Evolutionary conservation across 1,284 basidiomycete genomes (phyloP), one percentile per base, ranked within the genome.

Genomic region (Trichosporon coremiiforme): DNA sequence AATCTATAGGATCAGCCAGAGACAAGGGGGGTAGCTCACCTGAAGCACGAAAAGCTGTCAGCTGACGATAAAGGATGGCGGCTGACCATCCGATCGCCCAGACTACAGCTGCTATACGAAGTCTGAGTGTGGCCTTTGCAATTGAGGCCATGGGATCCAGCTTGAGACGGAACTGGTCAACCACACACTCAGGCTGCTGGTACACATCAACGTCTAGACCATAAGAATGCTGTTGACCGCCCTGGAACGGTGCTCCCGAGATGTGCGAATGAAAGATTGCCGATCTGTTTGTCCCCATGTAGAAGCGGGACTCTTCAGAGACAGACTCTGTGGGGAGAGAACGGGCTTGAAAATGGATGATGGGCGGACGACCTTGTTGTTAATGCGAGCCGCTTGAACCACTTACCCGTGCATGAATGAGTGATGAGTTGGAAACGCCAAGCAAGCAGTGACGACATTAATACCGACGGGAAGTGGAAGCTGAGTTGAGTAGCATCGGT

Each of bases 221-320:
- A 2, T n/a, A 29, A 71, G 22, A 71, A 70, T 31, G 70, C 36
- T 68, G 73, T 33, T 53, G 64, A 7, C 60, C 38, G n/a, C n/a
- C n/a, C 9, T 90, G 79, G 74, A 90, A 93, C 0, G 93, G 92
- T 0, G 89, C 90, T 2, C 70, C 71, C 4, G 85, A 83, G 1
- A 86, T 79, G 79, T 95, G 93, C 0, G 89, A 87, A 77, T 95
- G 93, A 1, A 94, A 83, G 15, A 89, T 85, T 20, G 89, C 82
- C 0, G 85, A 22, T 15, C 22, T n/a, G 10, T 38, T 22, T 0
- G 38, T 38, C 20, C 89, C 81, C 9, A 89, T 87, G 77, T 89
- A 89, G 77, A 90, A 92, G 72, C 93, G 90, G 0, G 87, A 86
- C 83, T 95, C 93, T 33, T 85, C 31, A n/a, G n/a, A n/a, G n/a